Conservation (phyloP, 1,284 basidiomycete genomes). For the Cutaneotrichosporon cutaneum region DNA sequence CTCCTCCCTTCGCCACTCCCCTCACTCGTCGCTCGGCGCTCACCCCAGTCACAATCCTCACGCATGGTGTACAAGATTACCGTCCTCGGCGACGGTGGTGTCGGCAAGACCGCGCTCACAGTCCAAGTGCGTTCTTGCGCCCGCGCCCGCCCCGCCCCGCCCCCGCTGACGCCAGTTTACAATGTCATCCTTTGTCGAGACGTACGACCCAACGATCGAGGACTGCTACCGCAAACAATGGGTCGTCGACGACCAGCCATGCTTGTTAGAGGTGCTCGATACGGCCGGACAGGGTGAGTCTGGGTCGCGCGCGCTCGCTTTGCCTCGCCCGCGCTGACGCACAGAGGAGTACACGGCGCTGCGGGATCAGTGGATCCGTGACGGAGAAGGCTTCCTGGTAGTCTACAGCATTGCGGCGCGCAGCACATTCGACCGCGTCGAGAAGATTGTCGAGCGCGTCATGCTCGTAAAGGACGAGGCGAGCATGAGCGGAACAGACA, state of each 20-base stretch:
- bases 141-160: background rate
- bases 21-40: background rate
- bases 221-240: slow-evolving; percentile 91
- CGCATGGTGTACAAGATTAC: slow-evolving; percentile 61
- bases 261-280: slow-evolving; percentile 88
- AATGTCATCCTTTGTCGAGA: slow-evolving; percentile 82
- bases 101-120: slow-evolving; percentile 94
- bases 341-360: slow-evolving; percentile 94
- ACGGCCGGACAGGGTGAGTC: slow-evolving; percentile 82
- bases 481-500: slow-evolving; percentile 45
- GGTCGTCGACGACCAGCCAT: slow-evolving; percentile 86
- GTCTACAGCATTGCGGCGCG: slow-evolving; percentile 97
- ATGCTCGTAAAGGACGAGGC: slow-evolving; percentile 81
- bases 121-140: slow-evolving; percentile 67
- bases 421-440: slow-evolving; percentile 89
- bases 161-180: slow-evolving; percentile 64
- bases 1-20: background rate
- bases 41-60: slow-evolving; percentile 18
- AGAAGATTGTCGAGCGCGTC: slow-evolving; percentile 94
- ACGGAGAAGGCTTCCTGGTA: slow-evolving; percentile 97
- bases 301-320: background rate
- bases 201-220: slow-evolving; percentile 72
- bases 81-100: slow-evolving; percentile 94
- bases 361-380: slow-evolving; percentile 99
- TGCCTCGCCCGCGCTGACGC: slow-evolving; percentile 6